Percentiles rank a stretch among this genome's conserved stretches.
These are phyloP conservation scores for Suillus luteus DNA, from an alignment of 768 basidiomycete genomes.

Conservation along the genomic window DNA sequence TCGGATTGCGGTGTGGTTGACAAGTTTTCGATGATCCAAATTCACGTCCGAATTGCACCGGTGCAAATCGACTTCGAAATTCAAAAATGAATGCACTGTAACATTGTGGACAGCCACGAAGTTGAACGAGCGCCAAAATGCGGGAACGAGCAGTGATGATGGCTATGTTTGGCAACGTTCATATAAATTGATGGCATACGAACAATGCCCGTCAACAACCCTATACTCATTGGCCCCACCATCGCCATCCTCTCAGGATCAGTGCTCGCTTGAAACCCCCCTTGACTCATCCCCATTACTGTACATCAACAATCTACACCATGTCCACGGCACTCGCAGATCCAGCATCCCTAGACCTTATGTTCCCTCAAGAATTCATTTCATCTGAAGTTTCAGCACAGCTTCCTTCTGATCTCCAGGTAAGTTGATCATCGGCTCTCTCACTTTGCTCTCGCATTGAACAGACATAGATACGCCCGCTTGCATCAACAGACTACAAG, in stretches of 20 bases:
- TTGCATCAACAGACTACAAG: constrained; percentile 80
- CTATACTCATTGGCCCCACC: not conserved
- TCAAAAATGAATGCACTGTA: too few relatives aligned
- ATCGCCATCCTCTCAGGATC: constrained; percentile 10
- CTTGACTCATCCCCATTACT: constrained; percentile 9
- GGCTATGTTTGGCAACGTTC: constrained; percentile 2
- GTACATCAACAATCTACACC: constrained; percentile 12
- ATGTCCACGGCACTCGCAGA: constrained; percentile 48
- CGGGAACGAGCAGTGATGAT: too few relatives aligned
- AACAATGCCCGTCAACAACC: constrained; percentile 13
- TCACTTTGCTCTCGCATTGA: not conserved
- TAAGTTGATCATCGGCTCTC: constrained; percentile 37
- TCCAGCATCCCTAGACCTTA: constrained; percentile 63
- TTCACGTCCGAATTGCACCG: too few relatives aligned
- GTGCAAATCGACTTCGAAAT: too few relatives aligned
- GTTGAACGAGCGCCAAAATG: too few relatives aligned
- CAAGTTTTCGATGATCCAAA: too few relatives aligned
- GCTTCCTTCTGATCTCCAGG: constrained; percentile 69
- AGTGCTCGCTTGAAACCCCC: constrained; percentile 8
- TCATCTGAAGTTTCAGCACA: constrained; percentile 59
- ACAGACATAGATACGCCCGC: constrained; percentile 77
- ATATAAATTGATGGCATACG: not conserved
- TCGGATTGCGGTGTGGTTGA: too few relatives aligned
- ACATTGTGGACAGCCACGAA: too few relatives aligned
- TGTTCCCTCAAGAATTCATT: constrained; percentile 75